These are phyloP conservation scores for Barbatosphaeria neglecta DNA, from an alignment of 495 filamentous ascomycete species.

Conservation along the genomic window DNA sequence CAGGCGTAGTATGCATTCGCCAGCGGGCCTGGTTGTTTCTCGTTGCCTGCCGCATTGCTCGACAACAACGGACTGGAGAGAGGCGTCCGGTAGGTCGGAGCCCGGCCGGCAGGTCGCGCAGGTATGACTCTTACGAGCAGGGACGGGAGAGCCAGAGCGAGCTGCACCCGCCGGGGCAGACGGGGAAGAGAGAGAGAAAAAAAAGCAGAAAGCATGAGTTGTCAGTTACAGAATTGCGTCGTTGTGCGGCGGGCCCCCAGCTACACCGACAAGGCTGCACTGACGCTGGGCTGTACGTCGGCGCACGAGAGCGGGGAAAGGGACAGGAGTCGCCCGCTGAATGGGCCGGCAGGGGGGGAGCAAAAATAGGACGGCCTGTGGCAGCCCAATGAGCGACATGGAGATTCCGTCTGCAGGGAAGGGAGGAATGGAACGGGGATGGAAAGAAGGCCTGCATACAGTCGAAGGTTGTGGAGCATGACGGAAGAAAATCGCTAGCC, in stretches of 20 bases:
- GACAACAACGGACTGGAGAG: background rate
- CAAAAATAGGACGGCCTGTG: background rate
- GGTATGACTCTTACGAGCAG: background rate
- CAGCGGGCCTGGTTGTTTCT: too few relatives aligned
- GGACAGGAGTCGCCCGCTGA: background rate
- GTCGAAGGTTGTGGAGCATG: background rate
- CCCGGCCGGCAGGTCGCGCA: too few relatives aligned
- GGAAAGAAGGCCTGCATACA: background rate
- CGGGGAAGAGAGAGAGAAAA: too few relatives aligned
- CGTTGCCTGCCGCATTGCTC: too few relatives aligned
- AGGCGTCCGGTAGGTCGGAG: too few relatives aligned
- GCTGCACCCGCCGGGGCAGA: background rate
- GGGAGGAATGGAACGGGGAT: too few relatives aligned
- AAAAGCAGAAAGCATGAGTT: background rate
- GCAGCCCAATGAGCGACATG: background rate
- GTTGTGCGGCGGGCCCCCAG: background rate
- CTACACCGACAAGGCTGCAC: background rate
- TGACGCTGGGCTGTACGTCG: background rate
- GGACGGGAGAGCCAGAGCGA: too few relatives aligned
- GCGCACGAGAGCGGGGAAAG: background rate
- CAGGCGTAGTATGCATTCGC: background rate
- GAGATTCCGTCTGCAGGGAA: too few relatives aligned
- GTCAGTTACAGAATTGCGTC: background rate
- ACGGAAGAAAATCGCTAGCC: background rate
- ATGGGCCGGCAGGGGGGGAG: background rate